Percentiles rank a stretch among this genome's conserved stretches.
Conservation (phyloP, 2,329 filamentous ascomycete genomes). For the Penicillium rolfsii region DNA sequence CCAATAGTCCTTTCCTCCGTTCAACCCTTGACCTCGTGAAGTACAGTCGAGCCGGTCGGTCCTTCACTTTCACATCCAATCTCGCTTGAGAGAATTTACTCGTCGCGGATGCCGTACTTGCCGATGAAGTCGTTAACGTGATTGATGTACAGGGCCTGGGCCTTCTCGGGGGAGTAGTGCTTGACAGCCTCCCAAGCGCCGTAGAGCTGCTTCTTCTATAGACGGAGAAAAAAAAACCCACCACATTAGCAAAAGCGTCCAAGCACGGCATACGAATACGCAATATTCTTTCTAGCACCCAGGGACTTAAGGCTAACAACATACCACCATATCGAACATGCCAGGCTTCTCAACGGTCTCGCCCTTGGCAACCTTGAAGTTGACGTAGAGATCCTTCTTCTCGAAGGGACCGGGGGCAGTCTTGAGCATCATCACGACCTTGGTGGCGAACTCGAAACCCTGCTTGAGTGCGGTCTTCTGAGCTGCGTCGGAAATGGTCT, state of each 20-base stretch:
- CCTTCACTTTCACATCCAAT: not conserved
- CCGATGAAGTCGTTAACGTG: conserved; percentile 72
- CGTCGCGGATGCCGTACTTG: conserved; percentile 58
- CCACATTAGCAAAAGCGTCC: conserved; percentile 23
- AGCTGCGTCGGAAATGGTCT: conserved; percentile 20
- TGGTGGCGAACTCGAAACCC: conserved; percentile 38
- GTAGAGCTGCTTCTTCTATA: conserved; percentile 77
- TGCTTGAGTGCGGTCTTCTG: conserved; percentile 23
- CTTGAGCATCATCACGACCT: conserved; percentile 36
- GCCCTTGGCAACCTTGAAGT: conserved; percentile 44
- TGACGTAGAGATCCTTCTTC: conserved; percentile 41
- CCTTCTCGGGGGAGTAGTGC: conserved; percentile 65
- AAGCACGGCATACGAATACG: no score
- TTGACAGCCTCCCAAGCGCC: conserved; percentile 73
- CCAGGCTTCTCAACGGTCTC: conserved; percentile 38
- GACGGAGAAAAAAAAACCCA: not conserved
- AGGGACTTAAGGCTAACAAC: conserved; percentile 10
- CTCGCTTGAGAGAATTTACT: conserved; percentile 13
- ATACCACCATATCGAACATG: conserved; percentile 47
- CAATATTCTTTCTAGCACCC: not conserved
- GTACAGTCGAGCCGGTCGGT: not conserved
- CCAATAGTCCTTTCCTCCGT: not conserved
- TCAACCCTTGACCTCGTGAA: not conserved
- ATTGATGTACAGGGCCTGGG: conserved; percentile 76
- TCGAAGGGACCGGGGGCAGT: conserved; percentile 30